Conservation (phyloP, 2,329 filamentous ascomycete genomes). For the Neurospora crassa region DNA sequence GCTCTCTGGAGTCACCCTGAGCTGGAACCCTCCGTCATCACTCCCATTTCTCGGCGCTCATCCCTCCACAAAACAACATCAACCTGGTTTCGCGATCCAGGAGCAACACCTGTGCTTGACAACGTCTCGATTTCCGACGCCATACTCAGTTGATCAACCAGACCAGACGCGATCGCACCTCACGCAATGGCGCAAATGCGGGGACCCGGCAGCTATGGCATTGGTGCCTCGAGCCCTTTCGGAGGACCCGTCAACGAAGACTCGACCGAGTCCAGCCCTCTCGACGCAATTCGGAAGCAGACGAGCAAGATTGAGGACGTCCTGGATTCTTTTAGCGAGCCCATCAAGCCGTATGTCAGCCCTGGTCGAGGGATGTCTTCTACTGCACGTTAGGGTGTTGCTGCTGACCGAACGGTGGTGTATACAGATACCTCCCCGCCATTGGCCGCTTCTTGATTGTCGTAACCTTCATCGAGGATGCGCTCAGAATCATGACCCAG, state of each 20-base stretch:
- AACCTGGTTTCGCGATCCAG: background rate
- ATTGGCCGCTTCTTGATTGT: constrained; percentile 97
- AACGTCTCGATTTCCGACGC: background rate
- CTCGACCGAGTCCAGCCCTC: constrained; percentile 57
- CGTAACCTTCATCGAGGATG: constrained; percentile 96
- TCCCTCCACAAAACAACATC: background rate
- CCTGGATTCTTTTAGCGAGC: constrained; percentile 78
- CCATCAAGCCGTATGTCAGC: constrained; percentile 78
- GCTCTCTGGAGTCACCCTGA: background rate
- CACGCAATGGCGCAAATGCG: constrained; percentile 37
- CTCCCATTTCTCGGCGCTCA: background rate
- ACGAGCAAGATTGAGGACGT: constrained; percentile 98
- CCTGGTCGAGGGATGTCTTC: constrained; percentile 4
- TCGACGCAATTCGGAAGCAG: constrained; percentile 86
- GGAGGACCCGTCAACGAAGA: constrained; percentile 51
- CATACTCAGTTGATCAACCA: background rate
- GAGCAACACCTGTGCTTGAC: background rate
- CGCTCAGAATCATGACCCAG: constrained; percentile 91
- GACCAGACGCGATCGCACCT: background rate
- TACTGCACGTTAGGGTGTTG: background rate
- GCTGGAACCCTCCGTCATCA: background rate
- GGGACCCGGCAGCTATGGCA: constrained; percentile 72
- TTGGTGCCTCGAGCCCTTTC: constrained; percentile 61
- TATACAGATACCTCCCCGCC: constrained; percentile 72
- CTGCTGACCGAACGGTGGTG: constrained; percentile 17